A percentile compares a stretch with the other conserved stretches of the same genome.
These are phyloP conservation scores for Daldinia concentrica DNA, from an alignment of 495 filamentous ascomycete species.

Conservation along the genomic window DNA sequence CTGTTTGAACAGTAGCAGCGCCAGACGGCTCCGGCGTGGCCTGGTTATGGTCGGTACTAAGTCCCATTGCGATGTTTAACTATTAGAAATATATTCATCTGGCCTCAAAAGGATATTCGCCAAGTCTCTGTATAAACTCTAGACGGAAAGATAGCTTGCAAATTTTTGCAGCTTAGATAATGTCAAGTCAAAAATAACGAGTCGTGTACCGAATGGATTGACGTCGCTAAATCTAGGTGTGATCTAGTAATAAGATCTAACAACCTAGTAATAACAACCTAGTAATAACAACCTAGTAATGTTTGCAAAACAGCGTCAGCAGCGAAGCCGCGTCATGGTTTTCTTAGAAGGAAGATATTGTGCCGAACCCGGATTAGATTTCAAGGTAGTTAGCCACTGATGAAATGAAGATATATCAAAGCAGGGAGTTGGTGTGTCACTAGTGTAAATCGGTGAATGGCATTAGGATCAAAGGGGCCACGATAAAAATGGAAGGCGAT, in stretches of 20 bases:
- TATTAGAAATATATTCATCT: background rate
- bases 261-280: constrained; percentile 2
- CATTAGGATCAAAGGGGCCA: constrained; percentile 19
- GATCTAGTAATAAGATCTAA: constrained; percentile 1
- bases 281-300: constrained; percentile 1
- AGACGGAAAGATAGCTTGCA: background rate
- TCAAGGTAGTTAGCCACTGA: constrained; percentile 31
- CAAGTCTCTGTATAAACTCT: background rate
- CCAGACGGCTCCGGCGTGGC: constrained; percentile 16
- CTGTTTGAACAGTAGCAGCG: constrained; percentile 34
- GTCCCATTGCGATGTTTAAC: constrained; percentile 21
- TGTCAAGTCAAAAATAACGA: constrained; percentile 11
- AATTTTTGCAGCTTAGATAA: background rate
- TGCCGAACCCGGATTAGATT: constrained; percentile 22
- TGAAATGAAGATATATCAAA: constrained; percentile 35
- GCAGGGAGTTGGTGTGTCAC: constrained; percentile 12
- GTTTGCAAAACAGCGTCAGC: constrained; percentile 12
- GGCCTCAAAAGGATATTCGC: background rate
- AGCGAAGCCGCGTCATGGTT: constrained; percentile 31
- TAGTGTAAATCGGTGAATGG: constrained; percentile 29
- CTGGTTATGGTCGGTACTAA: constrained; percentile 17
- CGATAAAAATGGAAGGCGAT: constrained; percentile 24
- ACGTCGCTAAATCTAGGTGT: background rate
- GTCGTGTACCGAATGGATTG: constrained; percentile 1
- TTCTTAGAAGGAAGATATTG: constrained; percentile 7